Evolutionary conservation across 1,284 basidiomycete species (phyloP).

Genomic region (Pyrrhoderma noxium): DNA sequence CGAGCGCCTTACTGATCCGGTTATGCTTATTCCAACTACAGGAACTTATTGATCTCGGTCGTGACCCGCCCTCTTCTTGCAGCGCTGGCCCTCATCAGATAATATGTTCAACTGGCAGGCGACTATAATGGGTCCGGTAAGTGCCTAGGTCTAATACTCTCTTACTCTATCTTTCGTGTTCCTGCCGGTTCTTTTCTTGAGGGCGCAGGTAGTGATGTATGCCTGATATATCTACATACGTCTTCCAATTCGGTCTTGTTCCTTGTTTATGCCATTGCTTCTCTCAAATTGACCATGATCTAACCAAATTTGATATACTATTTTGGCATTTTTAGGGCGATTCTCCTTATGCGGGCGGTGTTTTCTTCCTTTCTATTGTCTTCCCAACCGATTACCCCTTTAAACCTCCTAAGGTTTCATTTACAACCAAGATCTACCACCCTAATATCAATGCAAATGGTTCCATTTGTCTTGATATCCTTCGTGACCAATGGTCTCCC

Average conservation of each 20-base stretch:
- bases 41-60: conserved; percentile 96
- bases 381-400: conserved; percentile 97
- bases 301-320: conserved; percentile 1
- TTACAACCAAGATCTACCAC: conserved; percentile 97
- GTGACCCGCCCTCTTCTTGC: conserved; percentile 96
- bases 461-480: conserved; percentile 96
- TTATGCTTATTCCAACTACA: conserved; percentile 30
- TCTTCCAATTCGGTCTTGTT: background rate
- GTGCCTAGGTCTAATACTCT: conserved; percentile 27
- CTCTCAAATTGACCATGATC: background rate
- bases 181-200: no score
- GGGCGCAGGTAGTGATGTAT: conserved; percentile 10
- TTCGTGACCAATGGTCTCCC: conserved; percentile 97
- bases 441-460: conserved; percentile 98
- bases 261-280: background rate
- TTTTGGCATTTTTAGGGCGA: conserved; percentile 53
- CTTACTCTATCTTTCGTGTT: background rate
- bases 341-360: conserved; percentile 92
- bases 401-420: conserved; percentile 99
- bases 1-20: background rate
- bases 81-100: conserved; percentile 93
- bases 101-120: conserved; percentile 99
- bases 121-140: conserved; percentile 94
- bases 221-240: conserved; percentile 17
- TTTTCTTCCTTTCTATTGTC: conserved; percentile 92